A percentile compares a stretch with the other conserved stretches of the same genome.
These are phyloP conservation scores for Suhomyces faveliae DNA, from an alignment of 805 yeast genomes.

Conservation along the genomic window DNA sequence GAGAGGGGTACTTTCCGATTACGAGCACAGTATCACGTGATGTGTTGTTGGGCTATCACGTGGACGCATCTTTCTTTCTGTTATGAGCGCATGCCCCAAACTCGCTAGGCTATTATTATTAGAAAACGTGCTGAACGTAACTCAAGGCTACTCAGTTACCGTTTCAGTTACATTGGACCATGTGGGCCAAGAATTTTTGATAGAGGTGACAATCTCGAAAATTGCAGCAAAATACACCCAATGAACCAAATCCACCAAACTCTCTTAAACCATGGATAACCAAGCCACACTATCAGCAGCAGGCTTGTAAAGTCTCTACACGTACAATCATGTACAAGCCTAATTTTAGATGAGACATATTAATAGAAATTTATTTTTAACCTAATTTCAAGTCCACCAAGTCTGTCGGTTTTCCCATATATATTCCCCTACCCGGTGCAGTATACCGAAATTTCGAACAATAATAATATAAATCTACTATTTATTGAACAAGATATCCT, in stretches of 20 bases:
- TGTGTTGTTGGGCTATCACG: not conserved
- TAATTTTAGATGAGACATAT: not conserved
- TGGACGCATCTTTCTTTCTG: not conserved
- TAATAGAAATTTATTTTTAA: not conserved
- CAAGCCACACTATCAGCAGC: not conserved
- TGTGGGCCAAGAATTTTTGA: conserved; percentile 1
- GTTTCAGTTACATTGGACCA: not conserved
- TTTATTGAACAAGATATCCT: not conserved
- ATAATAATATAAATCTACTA: not conserved
- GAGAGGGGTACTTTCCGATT: not conserved
- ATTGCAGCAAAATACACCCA: not conserved
- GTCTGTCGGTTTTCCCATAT: not conserved
- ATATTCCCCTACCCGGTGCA: not conserved
- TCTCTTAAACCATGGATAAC: not conserved
- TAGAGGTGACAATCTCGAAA: not conserved
- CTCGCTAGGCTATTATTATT: not conserved
- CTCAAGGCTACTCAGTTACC: not conserved
- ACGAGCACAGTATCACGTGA: too few species aligned
- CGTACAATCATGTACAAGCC: not conserved
- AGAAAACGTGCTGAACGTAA: not conserved
- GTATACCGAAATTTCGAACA: not conserved
- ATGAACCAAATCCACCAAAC: not conserved
- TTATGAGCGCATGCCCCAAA: not conserved
- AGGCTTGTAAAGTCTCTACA: not conserved
- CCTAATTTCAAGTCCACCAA: not conserved